Evolutionary conservation across 108 stramenopile species (phyloP).

Genomic region (Tribonema minus): DNA sequence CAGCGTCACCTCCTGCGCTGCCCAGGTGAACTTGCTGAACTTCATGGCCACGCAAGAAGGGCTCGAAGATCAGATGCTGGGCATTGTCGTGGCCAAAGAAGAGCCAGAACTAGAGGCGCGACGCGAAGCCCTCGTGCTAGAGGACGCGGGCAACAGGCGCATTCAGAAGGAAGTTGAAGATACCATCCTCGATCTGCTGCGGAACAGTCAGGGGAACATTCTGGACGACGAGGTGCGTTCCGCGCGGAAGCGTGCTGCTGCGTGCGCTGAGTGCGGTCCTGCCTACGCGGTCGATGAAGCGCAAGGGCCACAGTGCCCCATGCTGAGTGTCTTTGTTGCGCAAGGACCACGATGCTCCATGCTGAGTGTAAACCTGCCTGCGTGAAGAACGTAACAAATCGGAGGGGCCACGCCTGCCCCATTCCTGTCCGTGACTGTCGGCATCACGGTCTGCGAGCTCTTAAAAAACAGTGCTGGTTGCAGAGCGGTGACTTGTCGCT

Average conservation of each 20-base stretch:
- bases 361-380: too few species aligned
- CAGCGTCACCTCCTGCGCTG: too few species aligned
- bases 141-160: conserved; percentile 61
- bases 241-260: background rate
- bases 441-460: background rate
- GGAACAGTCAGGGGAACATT: conserved; percentile 62
- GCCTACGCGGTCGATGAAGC: too few species aligned
- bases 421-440: background rate
- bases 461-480: too few species aligned
- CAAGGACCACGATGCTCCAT: background rate
- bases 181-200: conserved; percentile 59
- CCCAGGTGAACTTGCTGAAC: conserved; percentile 63
- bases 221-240: conserved; percentile 58
- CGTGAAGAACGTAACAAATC: too few species aligned
- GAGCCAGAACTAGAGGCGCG: conserved; percentile 55
- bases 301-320: too few species aligned
- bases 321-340: background rate
- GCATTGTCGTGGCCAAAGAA: conserved; percentile 53
- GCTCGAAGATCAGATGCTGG: conserved; percentile 67
- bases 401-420: too few species aligned
- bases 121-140: conserved; percentile 50
- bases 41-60: conserved; percentile 65
- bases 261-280: too few species aligned
- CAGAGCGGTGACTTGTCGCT: too few species aligned
- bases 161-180: conserved; percentile 61